Base-by-base conservation (phyloP, 2,329 filamentous ascomycete genomes). In the Volutella citrinella region DNA sequence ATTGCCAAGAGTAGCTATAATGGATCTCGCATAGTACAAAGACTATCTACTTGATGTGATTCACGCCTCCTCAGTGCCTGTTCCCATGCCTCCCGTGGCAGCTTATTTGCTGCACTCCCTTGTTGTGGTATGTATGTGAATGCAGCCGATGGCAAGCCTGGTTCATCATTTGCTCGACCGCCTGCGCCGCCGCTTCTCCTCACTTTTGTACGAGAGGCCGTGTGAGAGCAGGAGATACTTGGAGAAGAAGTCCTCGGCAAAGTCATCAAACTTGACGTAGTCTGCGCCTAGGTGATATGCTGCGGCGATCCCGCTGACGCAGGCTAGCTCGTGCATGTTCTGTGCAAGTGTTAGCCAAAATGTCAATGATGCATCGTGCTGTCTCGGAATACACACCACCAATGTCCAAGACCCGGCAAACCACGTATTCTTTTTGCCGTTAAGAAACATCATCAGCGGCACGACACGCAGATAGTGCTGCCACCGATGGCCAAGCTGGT, bases 361-460 rank as follows among this genome's bases (percentile, higher is more conserved):
- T 13, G 7, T 11, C 13, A n/a, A 12, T 18, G 10, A 18, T 4
- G 8, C 18, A 22, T 8, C n/a, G n/a, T n/a, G n/a, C n/a, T n/a
- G n/a, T n/a, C n/a, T n/a, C n/a, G n/a, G n/a, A n/a, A n/a, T n/a
- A n/a, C n/a, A n/a, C 54, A 83, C 78, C 32, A 85, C 75, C 36
- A 87, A 64, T 0, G 82, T 86, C 82, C 82, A 87, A 7, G 73
- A 72, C 3, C 76, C 77, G 1, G 81, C 82, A 52, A 78, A 86
- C 15, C 70, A 65, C 0, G 82, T 87, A 30, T 68, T 65, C 17
- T 76, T 77, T 41, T 68, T 74, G 0, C 80, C 81, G 44, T 88
- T 81, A 4, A 88, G 69, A 16, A 83, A 74, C 80, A 82, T 83
- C 72, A 88, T 75, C 43, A 78, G 78, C 0, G 83, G 83, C 2